Percentiles rank a stretch among this genome's conserved stretches.
Evolutionary conservation across 148 eudicot species (phyloP).

Genomic region (Rhododendron mucronatum): DNA sequence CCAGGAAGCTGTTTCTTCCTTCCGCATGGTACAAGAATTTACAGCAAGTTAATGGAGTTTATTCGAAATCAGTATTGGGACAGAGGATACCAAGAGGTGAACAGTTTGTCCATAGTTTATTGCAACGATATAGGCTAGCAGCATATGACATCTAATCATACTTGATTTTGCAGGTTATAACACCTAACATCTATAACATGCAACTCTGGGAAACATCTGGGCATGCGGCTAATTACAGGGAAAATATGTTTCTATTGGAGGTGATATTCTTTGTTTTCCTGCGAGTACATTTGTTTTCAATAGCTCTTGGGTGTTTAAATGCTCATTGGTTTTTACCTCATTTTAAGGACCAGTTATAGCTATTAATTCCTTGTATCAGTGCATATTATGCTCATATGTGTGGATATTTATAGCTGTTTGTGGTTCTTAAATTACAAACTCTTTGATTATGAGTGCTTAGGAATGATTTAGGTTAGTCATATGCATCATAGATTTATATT

Average conservation of each 20-base stretch:
- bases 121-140: background rate
- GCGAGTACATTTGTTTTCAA: background rate
- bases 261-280: conserved; percentile 31
- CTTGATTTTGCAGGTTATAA: conserved; percentile 55
- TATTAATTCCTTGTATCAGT: background rate
- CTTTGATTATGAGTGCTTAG: background rate
- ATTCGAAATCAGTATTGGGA: conserved; percentile 70
- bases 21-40: conserved; percentile 84
- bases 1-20: conserved; percentile 98
- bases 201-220: conserved; percentile 98
- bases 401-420: background rate
- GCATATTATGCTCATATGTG: background rate
- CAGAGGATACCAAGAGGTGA: conserved; percentile 92
- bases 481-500: background rate
- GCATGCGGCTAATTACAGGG: conserved; percentile 94
- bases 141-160: background rate
- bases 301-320: background rate
- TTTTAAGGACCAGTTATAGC: background rate
- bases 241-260: conserved; percentile 97
- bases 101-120: background rate
- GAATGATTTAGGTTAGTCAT: background rate
- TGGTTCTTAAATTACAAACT: background rate
- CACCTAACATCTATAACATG: conserved; percentile 95
- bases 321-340: background rate
- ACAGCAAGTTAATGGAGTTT: conserved; percentile 83